phyloP scores from a whole-genome alignment of 306 rosid genomes.

The Begonia fuchsioides region DNA sequence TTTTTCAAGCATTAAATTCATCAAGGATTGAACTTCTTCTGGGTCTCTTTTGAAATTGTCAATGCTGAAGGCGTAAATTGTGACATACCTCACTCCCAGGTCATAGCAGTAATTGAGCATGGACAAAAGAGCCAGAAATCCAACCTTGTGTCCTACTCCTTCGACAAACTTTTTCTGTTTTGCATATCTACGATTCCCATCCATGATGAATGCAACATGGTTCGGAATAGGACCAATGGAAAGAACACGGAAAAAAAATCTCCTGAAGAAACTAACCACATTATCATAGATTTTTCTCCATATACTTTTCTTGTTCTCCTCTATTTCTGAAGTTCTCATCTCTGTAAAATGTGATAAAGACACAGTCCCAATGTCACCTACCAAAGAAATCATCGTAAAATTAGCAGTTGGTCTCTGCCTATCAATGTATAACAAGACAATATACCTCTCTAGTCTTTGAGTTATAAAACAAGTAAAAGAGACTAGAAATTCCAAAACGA shows the following conservation, averaged over 20 bases:
- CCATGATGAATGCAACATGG: conserved; percentile 31
- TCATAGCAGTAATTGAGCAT: conserved; percentile 25
- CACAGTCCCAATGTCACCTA: background rate
- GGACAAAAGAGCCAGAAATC: conserved; percentile 16
- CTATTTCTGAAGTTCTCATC: background rate
- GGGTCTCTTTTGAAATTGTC: conserved; percentile 20
- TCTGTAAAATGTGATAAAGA: background rate
- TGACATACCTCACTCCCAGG: conserved; percentile 24
- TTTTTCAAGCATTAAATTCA: conserved; percentile 29
- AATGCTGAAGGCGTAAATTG: conserved; percentile 26
- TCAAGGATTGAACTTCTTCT: conserved; percentile 26
- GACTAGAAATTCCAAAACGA: too few species aligned
- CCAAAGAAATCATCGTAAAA: background rate
- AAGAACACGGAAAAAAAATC: conserved; percentile 12
- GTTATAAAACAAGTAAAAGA: too few species aligned
- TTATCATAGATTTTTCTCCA: conserved; percentile 4
- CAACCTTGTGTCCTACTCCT: conserved; percentile 18
- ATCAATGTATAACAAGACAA: too few species aligned
- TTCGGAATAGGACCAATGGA: conserved; percentile 20
- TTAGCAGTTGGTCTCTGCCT: too few species aligned
- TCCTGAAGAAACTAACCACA: conserved; percentile 15
- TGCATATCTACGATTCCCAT: conserved; percentile 24
- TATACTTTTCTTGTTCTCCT: background rate
- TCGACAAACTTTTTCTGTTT: conserved; percentile 13
- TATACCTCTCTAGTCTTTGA: too few species aligned